Evolutionary conservation across 495 filamentous ascomycete species (phyloP).

Genomic region (Xylaria bambusicola): DNA sequence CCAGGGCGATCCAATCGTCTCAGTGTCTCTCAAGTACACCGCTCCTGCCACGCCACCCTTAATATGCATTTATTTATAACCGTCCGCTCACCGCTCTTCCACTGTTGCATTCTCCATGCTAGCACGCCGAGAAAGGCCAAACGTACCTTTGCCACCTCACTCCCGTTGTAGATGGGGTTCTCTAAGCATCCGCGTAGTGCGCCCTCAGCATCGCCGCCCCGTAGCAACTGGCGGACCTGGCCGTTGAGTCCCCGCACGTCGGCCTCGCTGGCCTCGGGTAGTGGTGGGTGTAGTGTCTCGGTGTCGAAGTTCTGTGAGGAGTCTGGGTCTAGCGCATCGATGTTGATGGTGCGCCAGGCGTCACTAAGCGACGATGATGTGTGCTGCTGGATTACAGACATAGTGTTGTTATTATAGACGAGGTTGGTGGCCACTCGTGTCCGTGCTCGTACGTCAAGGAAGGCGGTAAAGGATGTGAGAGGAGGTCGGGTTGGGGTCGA

Average conservation of each 20-base stretch:
- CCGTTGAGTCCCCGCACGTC: constrained; percentile 71
- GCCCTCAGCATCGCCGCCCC: constrained; percentile 82
- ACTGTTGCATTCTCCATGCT: constrained; percentile 2
- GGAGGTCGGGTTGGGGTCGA: constrained; percentile 8
- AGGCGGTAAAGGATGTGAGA: constrained; percentile 5
- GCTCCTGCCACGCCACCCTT: neutral
- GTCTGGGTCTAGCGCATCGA: constrained; percentile 88
- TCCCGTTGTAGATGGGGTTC: constrained; percentile 58
- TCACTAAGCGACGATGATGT: constrained; percentile 52
- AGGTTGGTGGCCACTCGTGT: constrained; percentile 15
- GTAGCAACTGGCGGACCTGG: constrained; percentile 82
- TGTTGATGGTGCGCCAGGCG: constrained; percentile 89
- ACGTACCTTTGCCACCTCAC: constrained; percentile 71
- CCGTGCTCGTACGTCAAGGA: constrained; percentile 17
- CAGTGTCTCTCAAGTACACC: constrained; percentile 6
- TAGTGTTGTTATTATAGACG: constrained; percentile 25
- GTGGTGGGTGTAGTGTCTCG: constrained; percentile 72
- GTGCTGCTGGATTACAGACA: constrained; percentile 62
- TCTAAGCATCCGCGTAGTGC: constrained; percentile 79
- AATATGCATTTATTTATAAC: constrained; percentile 6
- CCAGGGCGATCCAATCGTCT: neutral
- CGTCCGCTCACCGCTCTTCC: constrained; percentile 23
- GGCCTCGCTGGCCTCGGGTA: constrained; percentile 63
- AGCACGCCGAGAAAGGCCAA: neutral
- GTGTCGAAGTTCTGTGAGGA: constrained; percentile 83